phyloP scores from a whole-genome alignment of 495 filamentous ascomycete genomes.

The Penicillium canariense region DNA sequence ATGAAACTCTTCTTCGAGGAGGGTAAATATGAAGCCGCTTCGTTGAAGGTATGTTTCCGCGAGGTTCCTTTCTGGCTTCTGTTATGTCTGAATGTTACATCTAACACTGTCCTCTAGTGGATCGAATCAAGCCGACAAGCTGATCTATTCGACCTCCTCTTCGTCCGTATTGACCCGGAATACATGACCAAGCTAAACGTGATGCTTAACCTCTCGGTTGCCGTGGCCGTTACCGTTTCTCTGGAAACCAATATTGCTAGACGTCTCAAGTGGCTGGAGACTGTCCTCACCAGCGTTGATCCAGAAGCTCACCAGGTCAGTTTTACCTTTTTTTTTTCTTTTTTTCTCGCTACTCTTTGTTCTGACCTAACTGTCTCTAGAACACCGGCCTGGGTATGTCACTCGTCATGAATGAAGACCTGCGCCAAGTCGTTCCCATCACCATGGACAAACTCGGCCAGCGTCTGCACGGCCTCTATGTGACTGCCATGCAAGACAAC shows the following conservation, averaged over 20 bases:
- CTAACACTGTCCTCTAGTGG: slow-evolving; percentile 57
- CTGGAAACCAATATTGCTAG: slow-evolving; percentile 62
- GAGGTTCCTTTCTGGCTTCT: neutral
- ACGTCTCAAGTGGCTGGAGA: slow-evolving; percentile 77
- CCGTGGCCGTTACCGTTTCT: slow-evolving; percentile 72
- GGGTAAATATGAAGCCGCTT: slow-evolving; percentile 69
- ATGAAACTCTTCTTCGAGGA: slow-evolving; percentile 56
- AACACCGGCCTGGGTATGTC: slow-evolving; percentile 62
- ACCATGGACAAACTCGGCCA: slow-evolving; percentile 73
- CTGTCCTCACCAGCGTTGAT: slow-evolving; percentile 58
- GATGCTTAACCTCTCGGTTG: slow-evolving; percentile 78
- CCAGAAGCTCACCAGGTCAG: slow-evolving; percentile 47
- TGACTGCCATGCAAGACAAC: slow-evolving; percentile 58
- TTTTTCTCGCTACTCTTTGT: neutral
- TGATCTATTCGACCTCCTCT: slow-evolving; percentile 77
- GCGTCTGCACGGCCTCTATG: slow-evolving; percentile 68
- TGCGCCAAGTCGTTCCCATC: slow-evolving; percentile 58
- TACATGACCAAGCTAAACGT: slow-evolving; percentile 67
- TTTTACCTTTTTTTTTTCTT: neutral
- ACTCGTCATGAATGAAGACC: slow-evolving; percentile 39
- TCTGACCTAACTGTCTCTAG: too few species aligned
- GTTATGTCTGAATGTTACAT: neutral
- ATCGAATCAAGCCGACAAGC: slow-evolving; percentile 74
- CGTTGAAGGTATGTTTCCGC: slow-evolving; percentile 56
- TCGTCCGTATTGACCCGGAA: slow-evolving; percentile 67